These are phyloP conservation scores for Penicillium subrubescens DNA, from an alignment of 495 filamentous ascomycete species.

Conservation along the genomic window DNA sequence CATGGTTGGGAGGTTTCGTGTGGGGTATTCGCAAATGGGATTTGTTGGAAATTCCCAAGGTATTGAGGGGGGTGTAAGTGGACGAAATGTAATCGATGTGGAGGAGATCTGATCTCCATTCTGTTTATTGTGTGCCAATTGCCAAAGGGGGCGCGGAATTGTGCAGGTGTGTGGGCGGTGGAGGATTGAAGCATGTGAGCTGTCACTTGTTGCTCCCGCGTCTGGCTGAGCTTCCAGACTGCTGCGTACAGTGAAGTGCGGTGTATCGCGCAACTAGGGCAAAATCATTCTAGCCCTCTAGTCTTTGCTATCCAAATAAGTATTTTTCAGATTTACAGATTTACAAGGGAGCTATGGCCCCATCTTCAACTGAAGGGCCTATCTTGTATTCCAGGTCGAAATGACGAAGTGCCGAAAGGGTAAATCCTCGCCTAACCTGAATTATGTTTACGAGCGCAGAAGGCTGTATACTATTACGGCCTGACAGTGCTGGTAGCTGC, in stretches of 20 bases:
- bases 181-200: neutral
- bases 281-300: too few relatives aligned
- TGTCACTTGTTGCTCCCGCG: neutral
- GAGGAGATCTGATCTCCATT: neutral
- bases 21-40: neutral
- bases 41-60: neutral
- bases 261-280: too few relatives aligned
- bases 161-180: neutral
- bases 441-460: neutral
- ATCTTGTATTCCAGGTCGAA: too few relatives aligned
- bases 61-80: neutral
- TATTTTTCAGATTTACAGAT: too few relatives aligned
- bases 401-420: neutral
- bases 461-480: neutral
- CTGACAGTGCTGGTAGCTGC: neutral
- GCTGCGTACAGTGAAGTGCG: neutral
- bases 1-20: neutral
- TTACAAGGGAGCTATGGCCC: too few relatives aligned
- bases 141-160: neutral
- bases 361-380: too few relatives aligned
- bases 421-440: neutral
- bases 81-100: neutral
- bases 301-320: too few relatives aligned
- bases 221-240: neutral
- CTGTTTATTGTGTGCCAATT: neutral